phyloP scores from a whole-genome alignment of 2,329 filamentous ascomycete genomes.

The Arthrobotrys sinensis region DNA sequence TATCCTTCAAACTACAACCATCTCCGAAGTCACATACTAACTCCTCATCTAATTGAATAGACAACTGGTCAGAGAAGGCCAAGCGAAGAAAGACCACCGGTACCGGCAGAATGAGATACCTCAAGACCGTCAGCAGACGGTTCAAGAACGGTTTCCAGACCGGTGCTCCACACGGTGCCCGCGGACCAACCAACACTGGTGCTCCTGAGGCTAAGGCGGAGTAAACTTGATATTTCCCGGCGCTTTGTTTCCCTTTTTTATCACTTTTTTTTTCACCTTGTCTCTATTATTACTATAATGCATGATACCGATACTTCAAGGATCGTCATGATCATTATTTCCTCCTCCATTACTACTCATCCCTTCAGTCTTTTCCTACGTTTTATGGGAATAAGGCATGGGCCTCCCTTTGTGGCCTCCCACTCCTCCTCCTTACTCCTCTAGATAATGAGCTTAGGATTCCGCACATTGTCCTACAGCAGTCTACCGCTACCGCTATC shows the following conservation, averaged over 20 bases:
- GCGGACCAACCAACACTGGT: constrained; percentile 72
- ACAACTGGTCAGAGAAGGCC: constrained; percentile 99
- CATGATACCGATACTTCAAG: constrained; percentile 51
- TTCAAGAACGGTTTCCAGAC: constrained; percentile 99
- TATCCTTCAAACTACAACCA: background rate
- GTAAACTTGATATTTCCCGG: constrained; percentile 53
- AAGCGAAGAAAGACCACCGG: constrained; percentile 99
- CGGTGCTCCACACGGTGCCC: constrained; percentile 86
- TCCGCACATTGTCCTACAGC: constrained; percentile 12
- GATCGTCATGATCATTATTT: constrained; percentile 48
- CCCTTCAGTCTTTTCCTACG: background rate
- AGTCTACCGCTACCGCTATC: constrained; percentile 27
- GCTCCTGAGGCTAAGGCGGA: constrained; percentile 61
- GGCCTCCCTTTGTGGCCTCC: background rate
- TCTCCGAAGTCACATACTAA: constrained; percentile 50
- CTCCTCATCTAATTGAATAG: constrained; percentile 69
- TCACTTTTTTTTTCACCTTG: constrained; percentile 16
- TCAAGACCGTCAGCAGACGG: constrained; percentile 91
- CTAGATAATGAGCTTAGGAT: constrained; percentile 55
- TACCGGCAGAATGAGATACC: constrained; percentile 93
- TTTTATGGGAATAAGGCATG: background rate
- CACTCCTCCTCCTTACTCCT: constrained; percentile 1
- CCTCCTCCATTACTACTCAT: constrained; percentile 1
- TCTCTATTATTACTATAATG: constrained; percentile 52
- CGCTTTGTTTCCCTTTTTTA: constrained; percentile 23